These are phyloP conservation scores for Colletotrichum lentis DNA, from an alignment of 2,329 filamentous ascomycete genomes.

Conservation along the genomic window DNA sequence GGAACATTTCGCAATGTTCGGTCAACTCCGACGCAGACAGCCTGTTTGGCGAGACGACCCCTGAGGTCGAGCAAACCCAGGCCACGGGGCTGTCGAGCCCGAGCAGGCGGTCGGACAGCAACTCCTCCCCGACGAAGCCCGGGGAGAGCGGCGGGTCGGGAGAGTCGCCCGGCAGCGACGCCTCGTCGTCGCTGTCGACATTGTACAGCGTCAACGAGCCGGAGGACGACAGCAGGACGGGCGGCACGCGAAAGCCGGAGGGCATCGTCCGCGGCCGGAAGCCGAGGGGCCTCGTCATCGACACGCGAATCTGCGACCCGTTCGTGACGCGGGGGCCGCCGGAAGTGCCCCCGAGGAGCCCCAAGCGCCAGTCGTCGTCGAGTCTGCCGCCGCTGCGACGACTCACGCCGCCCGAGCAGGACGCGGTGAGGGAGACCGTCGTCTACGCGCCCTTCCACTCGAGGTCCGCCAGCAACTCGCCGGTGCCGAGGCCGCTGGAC, in stretches of 20 bases:
- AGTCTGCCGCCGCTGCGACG: slow-evolving; percentile 18
- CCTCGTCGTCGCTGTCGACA: slow-evolving; percentile 64
- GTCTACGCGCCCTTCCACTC: slow-evolving; percentile 5
- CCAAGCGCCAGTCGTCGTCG: slow-evolving; percentile 10
- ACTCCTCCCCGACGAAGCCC: slow-evolving; percentile 27
- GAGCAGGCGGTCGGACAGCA: slow-evolving; percentile 48
- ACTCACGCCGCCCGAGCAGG: background rate
- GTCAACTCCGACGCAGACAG: slow-evolving; percentile 48
- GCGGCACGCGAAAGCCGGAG: background rate
- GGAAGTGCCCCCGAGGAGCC: slow-evolving; percentile 18
- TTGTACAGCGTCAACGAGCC: slow-evolving; percentile 64
- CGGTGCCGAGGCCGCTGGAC: slow-evolving; percentile 18
- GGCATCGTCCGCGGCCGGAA: slow-evolving; percentile 4
- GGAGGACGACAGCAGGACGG: slow-evolving; percentile 45
- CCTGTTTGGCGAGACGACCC: slow-evolving; percentile 49
- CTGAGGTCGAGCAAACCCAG: slow-evolving; percentile 45
- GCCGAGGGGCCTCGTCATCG: slow-evolving; percentile 22
- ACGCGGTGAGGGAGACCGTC: background rate
- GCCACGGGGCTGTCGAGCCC: slow-evolving; percentile 55
- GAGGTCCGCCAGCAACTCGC: slow-evolving; percentile 27
- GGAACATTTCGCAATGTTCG: slow-evolving; percentile 29
- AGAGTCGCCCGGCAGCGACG: slow-evolving; percentile 52
- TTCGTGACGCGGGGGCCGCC: slow-evolving; percentile 24
- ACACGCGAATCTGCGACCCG: slow-evolving; percentile 36
- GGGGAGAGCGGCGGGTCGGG: slow-evolving; percentile 36